phyloP scores from a whole-genome alignment of 129 eudicot species.

The Artemisia argyi region DNA sequence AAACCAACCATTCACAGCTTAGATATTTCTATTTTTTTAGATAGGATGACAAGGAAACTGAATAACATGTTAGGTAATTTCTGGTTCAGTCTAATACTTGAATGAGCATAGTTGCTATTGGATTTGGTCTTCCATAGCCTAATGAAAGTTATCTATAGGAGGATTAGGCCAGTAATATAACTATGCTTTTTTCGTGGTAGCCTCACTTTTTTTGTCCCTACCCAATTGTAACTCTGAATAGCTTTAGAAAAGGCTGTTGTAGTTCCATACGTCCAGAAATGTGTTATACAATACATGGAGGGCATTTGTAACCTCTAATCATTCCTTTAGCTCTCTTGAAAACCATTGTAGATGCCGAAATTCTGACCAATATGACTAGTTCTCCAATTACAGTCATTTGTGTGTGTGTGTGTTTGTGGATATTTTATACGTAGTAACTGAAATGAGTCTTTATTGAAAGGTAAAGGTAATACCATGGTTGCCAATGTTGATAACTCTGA shows the following conservation, averaged over 20 bases:
- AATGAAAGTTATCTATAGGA: not conserved
- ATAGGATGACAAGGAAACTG: not conserved
- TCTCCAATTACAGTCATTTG: no score
- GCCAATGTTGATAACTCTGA: no score
- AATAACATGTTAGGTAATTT: not conserved
- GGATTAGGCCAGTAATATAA: not conserved
- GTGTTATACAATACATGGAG: not conserved
- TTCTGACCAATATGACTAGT: no score
- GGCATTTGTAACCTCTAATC: not conserved
- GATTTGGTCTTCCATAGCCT: not conserved
- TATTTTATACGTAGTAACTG: no score
- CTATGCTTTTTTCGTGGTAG: not conserved
- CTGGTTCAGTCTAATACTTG: not conserved
- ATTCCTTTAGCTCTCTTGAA: not conserved
- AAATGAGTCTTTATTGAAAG: not conserved
- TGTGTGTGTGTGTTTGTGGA: no score
- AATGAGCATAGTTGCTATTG: not conserved
- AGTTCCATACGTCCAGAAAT: not conserved
- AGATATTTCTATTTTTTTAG: not conserved
- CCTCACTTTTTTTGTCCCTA: not conserved
- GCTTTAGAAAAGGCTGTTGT: constrained; percentile 3
- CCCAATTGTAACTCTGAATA: not conserved
- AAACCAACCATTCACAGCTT: no score
- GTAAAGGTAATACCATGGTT: not conserved
- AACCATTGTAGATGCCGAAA: no score